These are phyloP conservation scores for Candida quercuum DNA, from an alignment of 805 yeast species.

Conservation along the genomic window DNA sequence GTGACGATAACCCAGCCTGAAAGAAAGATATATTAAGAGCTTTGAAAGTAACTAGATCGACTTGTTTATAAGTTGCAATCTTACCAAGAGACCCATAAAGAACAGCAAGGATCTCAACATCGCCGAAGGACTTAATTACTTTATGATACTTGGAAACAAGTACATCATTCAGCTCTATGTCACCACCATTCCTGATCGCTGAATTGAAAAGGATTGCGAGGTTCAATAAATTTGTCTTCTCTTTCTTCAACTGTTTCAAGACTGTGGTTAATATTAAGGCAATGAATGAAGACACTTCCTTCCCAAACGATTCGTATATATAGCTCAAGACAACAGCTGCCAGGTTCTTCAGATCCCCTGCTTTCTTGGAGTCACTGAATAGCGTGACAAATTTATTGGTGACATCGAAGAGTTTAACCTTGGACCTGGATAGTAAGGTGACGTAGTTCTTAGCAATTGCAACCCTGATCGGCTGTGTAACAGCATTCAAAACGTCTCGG, in stretches of 20 bases:
- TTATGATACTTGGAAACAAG: slow-evolving; percentile 13
- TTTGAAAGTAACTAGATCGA: slow-evolving; percentile 26
- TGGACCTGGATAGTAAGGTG: slow-evolving; percentile 13
- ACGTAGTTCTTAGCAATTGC: slow-evolving; percentile 21
- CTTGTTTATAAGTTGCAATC: slow-evolving; percentile 24
- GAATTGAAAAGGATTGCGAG: slow-evolving; percentile 16
- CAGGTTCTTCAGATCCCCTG: slow-evolving; percentile 23
- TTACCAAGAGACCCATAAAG: slow-evolving; percentile 13
- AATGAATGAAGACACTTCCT: slow-evolving; percentile 27
- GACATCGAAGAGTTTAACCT: slow-evolving; percentile 22
- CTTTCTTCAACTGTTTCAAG: slow-evolving; percentile 30
- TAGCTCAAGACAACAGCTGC: slow-evolving; percentile 24
- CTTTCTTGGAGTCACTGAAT: slow-evolving; percentile 22
- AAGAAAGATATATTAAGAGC: slow-evolving; percentile 4
- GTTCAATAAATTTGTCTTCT: slow-evolving; percentile 17
- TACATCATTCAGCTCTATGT: slow-evolving; percentile 12
- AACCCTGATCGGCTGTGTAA: slow-evolving; percentile 14
- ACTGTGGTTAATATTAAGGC: slow-evolving; percentile 26
- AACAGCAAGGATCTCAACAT: slow-evolving; percentile 11
- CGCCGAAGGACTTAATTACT: slow-evolving; percentile 15
- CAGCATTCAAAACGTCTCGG: slow-evolving; percentile 5
- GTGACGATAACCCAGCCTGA: slow-evolving; percentile 17
- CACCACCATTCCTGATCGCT: slow-evolving; percentile 20
- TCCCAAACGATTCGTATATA: slow-evolving; percentile 28
- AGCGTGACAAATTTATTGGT: slow-evolving; percentile 25